Percentiles rank a stretch among this genome's conserved stretches.
Conservation (phyloP, 2,329 filamentous ascomycete genomes). For the Penicillium sp. region DNA sequence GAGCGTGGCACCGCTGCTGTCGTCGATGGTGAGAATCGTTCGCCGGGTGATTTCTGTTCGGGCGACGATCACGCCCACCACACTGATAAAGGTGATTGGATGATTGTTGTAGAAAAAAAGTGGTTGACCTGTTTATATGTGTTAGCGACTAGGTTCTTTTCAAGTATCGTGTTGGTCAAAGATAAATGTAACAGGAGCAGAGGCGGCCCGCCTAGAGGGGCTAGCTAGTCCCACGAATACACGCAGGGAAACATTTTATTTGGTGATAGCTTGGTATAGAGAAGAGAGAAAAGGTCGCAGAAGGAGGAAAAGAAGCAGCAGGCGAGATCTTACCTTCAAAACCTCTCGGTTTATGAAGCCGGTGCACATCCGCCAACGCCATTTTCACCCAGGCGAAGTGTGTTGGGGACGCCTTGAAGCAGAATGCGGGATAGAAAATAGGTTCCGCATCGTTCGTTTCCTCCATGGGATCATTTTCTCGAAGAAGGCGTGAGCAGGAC, state of each 20-base stretch:
- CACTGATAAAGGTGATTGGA: conserved; percentile 74
- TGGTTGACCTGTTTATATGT: conserved; percentile 51
- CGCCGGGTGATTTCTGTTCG: conserved; percentile 59
- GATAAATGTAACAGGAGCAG: neutral
- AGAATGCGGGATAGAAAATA: conserved; percentile 62
- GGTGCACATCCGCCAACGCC: conserved; percentile 59
- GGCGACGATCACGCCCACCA: conserved; percentile 72
- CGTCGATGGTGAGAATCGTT: conserved; percentile 61
- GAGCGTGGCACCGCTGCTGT: conserved; percentile 63
- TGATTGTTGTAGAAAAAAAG: conserved; percentile 72
- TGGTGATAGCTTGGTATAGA: neutral
- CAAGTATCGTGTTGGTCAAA: neutral
- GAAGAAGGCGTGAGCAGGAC: neutral
- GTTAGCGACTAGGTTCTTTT: conserved; percentile 4
- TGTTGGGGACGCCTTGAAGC: conserved; percentile 64
- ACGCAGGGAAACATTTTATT: neutral
- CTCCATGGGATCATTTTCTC: conserved; percentile 34
- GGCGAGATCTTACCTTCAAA: conserved; percentile 58
- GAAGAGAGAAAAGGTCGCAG: too few species aligned
- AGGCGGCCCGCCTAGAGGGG: neutral
- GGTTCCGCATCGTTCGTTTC: conserved; percentile 29
- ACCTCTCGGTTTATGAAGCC: conserved; percentile 50
- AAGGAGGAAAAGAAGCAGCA: neutral
- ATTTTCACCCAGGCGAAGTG: conserved; percentile 68
- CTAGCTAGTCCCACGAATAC: too few species aligned